These are phyloP conservation scores for Xerocomus brunneocitrinus DNA, from an alignment of 768 basidiomycete genomes.

Conservation along the genomic window DNA sequence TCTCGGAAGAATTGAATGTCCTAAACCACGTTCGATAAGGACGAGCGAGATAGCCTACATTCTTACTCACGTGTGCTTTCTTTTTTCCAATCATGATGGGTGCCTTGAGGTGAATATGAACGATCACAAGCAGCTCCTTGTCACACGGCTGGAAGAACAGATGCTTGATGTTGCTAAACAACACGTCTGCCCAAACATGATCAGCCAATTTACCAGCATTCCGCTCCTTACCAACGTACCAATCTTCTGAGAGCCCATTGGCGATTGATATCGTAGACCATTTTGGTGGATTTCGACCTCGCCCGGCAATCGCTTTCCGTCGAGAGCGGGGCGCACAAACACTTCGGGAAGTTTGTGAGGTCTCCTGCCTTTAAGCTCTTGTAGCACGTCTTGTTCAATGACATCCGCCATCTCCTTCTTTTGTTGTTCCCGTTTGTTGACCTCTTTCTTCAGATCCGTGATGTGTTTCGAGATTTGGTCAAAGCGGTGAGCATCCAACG, in stretches of 20 bases:
- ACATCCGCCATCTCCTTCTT: slow-evolving; percentile 99
- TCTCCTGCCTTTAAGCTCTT: slow-evolving; percentile 84
- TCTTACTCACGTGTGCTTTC: slow-evolving; percentile 76
- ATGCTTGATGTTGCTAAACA: slow-evolving; percentile 97
- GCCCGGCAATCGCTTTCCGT: slow-evolving; percentile 93
- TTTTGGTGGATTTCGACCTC: slow-evolving; percentile 98
- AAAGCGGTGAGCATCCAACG: slow-evolving; percentile 84
- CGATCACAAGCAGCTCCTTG: slow-evolving; percentile 88
- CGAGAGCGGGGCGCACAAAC: slow-evolving; percentile 88
- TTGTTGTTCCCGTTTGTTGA: slow-evolving; percentile 95
- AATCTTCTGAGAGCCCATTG: slow-evolving; percentile 83
- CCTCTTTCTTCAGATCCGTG: slow-evolving; percentile 92
- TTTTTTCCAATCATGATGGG: slow-evolving; percentile 99
- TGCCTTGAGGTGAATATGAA: slow-evolving; percentile 88
- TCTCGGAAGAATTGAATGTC: slow-evolving; percentile 99
- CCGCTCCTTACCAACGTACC: slow-evolving; percentile 45
- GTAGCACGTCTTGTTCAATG: slow-evolving; percentile 85
- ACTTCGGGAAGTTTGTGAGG: slow-evolving; percentile 87
- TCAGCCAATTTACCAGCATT: slow-evolving; percentile 1
- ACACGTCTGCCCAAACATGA: slow-evolving; percentile 55
- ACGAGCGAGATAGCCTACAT: not conserved
- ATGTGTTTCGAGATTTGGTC: slow-evolving; percentile 88
- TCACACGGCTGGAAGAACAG: slow-evolving; percentile 99
- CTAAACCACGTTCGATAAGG: slow-evolving; percentile 34
- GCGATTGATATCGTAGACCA: slow-evolving; percentile 88